These are phyloP conservation scores for Singerocomus inundabilis DNA, from an alignment of 1,284 basidiomycete genomes.

Conservation along the genomic window DNA sequence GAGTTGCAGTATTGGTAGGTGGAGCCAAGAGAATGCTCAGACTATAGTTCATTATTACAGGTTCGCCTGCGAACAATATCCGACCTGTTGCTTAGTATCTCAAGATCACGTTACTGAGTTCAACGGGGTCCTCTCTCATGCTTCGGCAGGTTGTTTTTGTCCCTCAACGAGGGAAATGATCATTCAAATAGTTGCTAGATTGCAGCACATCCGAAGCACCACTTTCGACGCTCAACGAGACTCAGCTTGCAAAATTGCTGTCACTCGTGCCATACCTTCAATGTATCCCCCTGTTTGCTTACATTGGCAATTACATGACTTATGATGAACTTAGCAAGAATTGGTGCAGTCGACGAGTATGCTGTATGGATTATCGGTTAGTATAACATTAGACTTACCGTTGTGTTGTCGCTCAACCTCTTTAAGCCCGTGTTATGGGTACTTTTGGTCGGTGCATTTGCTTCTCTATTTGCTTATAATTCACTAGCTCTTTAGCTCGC, in stretches of 20 bases:
- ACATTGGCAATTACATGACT: background rate
- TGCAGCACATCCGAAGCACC: background rate
- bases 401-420: background rate
- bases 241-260: background rate
- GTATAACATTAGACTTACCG: background rate
- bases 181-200: background rate
- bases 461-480: too few species aligned
- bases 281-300: background rate
- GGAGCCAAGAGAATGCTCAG: background rate
- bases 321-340: background rate
- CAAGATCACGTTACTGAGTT: background rate
- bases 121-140: background rate
- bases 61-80: background rate
- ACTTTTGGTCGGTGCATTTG: background rate
- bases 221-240: background rate
- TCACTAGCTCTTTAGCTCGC: background rate
- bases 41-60: background rate
- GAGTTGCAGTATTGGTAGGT: background rate
- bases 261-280: background rate
- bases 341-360: background rate
- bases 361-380: background rate
- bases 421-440: background rate
- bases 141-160: background rate
- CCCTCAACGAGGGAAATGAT: background rate
- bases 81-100: background rate